Base-by-base conservation (phyloP, 129 eudicot species). In the Pittosporum tobira region DNA sequence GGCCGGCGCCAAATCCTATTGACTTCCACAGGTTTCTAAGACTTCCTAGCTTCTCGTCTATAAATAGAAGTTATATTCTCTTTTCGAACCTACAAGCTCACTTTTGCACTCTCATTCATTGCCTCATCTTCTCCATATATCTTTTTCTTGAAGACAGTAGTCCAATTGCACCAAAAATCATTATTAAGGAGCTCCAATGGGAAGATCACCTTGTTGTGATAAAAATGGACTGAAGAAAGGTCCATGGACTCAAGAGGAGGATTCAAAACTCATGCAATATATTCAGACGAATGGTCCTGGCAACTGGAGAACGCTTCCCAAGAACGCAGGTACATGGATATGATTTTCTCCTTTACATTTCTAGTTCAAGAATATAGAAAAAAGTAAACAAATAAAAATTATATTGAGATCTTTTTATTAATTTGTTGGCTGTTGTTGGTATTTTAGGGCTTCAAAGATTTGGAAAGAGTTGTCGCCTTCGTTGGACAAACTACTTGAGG, bases 221-320 rank as follows among this genome's bases (percentile, higher is more conserved):
- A 84, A 84, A 72, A 69, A 68, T 71, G 94, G 87, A 52, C 73
- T 84, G 53, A 80, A 84, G 64, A 84, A 84, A 68, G 93, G 94
- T 58, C 94, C 94, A 44, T 84, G 94, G 94, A 80, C 94, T 18
- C 81, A 67, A 47, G 87, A 84, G 50, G 94, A 80, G 58, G 87
- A 80, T 67, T 43, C 9, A 14, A 84, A 84, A 71, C 94, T 84
- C 73, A 71, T 68, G 64, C 79, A 77, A 5, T 65, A 77, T 44
- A 63, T 84, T 63, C 79, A 77, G 60, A 49, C 62, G 10, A 66
- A 80, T 66, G 94, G 94, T 21, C 81, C 84, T 8, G 81, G 94
- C 3, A 84, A 84, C 67, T 84, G 94, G 94, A 79, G 94, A 69
- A 68, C 69, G 14, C 84, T 84, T 57, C 87, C 94, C 28, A 80